A percentile compares a stretch with the other conserved stretches of the same genome.
Evolutionary conservation across 1,284 basidiomycete species (phyloP).

Genomic region (Tylopilus sp.): DNA sequence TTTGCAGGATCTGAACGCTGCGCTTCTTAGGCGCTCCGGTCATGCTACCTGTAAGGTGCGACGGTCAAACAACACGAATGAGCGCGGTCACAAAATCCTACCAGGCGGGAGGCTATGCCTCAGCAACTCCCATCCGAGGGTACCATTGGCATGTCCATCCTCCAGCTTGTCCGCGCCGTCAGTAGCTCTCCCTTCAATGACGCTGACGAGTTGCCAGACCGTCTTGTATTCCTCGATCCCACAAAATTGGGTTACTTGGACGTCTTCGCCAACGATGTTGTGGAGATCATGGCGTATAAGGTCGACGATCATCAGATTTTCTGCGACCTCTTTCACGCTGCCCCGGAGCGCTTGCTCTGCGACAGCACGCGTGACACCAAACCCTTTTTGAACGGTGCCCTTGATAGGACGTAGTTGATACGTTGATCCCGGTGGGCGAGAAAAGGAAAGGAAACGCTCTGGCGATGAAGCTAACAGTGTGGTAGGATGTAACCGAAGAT

Average conservation of each 20-base stretch:
- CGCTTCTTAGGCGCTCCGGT: constrained; percentile 96
- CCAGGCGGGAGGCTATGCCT: constrained; percentile 83
- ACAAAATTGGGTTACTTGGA: constrained; percentile 84
- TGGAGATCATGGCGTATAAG: constrained; percentile 91
- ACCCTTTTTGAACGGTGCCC: constrained; percentile 75
- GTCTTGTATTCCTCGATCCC: constrained; percentile 89
- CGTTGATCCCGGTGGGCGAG: constrained; percentile 53
- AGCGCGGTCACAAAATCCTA: constrained; percentile 31
- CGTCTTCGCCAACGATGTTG: constrained; percentile 69
- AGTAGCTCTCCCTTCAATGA: constrained; percentile 68
- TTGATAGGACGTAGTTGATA: constrained; percentile 95
- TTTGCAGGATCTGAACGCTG: constrained; percentile 85
- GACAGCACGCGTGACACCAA: constrained; percentile 54
- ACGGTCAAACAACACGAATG: constrained; percentile 3
- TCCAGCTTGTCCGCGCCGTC: constrained; percentile 31
- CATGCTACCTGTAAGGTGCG: constrained; percentile 74
- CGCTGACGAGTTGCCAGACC: constrained; percentile 95
- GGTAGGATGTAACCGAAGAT: constrained; percentile 64
- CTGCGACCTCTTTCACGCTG: constrained; percentile 89
- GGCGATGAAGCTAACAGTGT: constrained; percentile 80
- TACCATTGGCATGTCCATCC: constrained; percentile 33
- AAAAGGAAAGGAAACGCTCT: constrained; percentile 89
- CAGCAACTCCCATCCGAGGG: constrained; percentile 75
- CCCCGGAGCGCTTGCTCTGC: constrained; percentile 64
- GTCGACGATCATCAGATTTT: constrained; percentile 99